Conservation (phyloP, 495 filamentous ascomycete genomes). For the Penicillium lividum region DNA sequence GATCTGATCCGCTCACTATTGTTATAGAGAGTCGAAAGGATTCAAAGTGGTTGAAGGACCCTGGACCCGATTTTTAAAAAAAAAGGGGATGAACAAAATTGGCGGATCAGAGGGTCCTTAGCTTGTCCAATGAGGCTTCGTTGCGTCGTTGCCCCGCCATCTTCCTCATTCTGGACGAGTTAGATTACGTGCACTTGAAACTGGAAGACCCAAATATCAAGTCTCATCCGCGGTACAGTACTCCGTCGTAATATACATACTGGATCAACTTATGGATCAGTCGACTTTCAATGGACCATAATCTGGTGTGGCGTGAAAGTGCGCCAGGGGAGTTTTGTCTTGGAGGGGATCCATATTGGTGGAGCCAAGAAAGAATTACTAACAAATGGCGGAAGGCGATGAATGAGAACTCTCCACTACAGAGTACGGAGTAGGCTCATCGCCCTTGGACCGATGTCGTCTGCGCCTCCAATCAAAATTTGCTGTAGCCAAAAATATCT, state of each 20-base stretch:
- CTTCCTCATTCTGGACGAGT: constrained; percentile 25
- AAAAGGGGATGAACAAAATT: too few relatives aligned
- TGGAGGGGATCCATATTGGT: background rate
- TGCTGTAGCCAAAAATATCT: constrained; percentile 32
- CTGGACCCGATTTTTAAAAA: too few relatives aligned
- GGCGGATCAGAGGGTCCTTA: too few relatives aligned
- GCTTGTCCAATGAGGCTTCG: constrained; percentile 20
- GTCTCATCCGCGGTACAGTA: constrained; percentile 10
- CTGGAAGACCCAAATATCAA: constrained; percentile 13
- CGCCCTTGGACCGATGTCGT: too few relatives aligned
- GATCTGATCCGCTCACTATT: too few relatives aligned
- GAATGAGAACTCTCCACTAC: background rate
- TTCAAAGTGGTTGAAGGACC: too few relatives aligned
- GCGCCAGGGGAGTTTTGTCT: background rate
- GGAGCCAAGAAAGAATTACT: too few relatives aligned
- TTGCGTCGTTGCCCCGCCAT: constrained; percentile 25
- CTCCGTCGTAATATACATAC: too few relatives aligned
- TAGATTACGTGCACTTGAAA: constrained; percentile 10
- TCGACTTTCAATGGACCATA: too few relatives aligned
- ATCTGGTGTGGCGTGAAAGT: background rate
- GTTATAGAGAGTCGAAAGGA: too few relatives aligned
- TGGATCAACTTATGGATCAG: too few relatives aligned
- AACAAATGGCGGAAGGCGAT: constrained; percentile 24
- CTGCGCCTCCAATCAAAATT: constrained; percentile 26
- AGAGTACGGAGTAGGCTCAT: too few relatives aligned